phyloP scores from a whole-genome alignment of 495 filamentous ascomycete genomes.

The Podospora comata region DNA sequence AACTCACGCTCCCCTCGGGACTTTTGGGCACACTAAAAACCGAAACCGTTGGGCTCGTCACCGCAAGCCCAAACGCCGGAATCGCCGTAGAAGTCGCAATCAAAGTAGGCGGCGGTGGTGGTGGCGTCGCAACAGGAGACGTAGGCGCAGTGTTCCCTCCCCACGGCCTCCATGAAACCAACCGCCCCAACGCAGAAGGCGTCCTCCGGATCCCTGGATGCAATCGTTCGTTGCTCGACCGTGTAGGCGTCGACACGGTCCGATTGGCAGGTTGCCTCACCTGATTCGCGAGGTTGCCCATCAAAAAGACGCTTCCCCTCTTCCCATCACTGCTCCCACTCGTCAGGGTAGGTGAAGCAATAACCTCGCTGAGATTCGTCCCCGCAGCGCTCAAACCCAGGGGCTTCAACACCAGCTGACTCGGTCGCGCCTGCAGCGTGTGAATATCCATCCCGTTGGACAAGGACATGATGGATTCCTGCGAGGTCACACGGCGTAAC shows the following conservation, averaged over 20 bases:
- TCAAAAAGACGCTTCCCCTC: slow-evolving; percentile 38
- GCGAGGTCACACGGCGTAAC: slow-evolving; percentile 45
- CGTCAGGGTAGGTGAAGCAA: slow-evolving; percentile 40
- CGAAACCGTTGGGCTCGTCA: slow-evolving; percentile 3
- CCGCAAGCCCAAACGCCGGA: slow-evolving; percentile 12
- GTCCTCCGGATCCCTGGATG: slow-evolving; percentile 13
- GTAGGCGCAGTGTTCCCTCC: slow-evolving; percentile 22
- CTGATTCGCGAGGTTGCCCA: slow-evolving; percentile 39
- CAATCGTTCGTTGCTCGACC: background rate
- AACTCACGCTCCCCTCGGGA: slow-evolving; percentile 23
- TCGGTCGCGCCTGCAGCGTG: slow-evolving; percentile 50
- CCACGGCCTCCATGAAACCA: slow-evolving; percentile 51
- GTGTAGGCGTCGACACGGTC: slow-evolving; percentile 22
- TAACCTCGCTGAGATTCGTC: slow-evolving; percentile 41
- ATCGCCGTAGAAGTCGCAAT: background rate
- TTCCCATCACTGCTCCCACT: slow-evolving; percentile 30
- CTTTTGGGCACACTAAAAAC: slow-evolving; percentile 8
- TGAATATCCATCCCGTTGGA: slow-evolving; percentile 55
- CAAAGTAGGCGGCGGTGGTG: slow-evolving; percentile 15
- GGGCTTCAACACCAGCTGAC: slow-evolving; percentile 47
- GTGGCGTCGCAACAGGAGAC: slow-evolving; percentile 17
- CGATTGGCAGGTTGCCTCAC: slow-evolving; percentile 21
- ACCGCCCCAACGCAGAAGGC: slow-evolving; percentile 34
- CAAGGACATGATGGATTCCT: slow-evolving; percentile 55
- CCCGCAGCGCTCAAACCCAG: slow-evolving; percentile 44